phyloP scores from a whole-genome alignment of 2,329 filamentous ascomycete species.

The Escovopsis sp. region DNA sequence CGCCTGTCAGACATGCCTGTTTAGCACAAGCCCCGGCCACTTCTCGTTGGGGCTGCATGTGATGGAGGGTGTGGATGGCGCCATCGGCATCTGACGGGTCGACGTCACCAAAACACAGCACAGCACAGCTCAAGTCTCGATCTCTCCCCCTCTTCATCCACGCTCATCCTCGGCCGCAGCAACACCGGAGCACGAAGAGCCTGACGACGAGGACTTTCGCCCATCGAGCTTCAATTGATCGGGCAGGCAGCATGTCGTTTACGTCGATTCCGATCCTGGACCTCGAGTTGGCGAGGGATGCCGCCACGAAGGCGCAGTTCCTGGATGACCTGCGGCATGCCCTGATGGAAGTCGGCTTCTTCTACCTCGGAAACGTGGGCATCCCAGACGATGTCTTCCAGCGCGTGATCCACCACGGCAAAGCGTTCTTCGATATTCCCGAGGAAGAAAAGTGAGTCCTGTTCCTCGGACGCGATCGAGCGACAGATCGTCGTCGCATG shows the following conservation, averaged over 20 bases:
- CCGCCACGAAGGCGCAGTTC: constrained; percentile 56
- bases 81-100: no score
- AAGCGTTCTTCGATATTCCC: constrained; percentile 63
- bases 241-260: constrained; percentile 43
- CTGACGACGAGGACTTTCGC: no score
- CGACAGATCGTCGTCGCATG: background rate
- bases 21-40: no score
- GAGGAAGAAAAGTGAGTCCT: constrained; percentile 52
- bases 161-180: no score
- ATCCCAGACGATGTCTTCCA: constrained; percentile 51
- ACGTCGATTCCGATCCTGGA: constrained; percentile 65
- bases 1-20: no score
- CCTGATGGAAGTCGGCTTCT: constrained; percentile 73
- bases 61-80: no score
- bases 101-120: no score
- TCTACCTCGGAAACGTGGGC: constrained; percentile 71
- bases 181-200: no score
- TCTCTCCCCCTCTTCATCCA: no score
- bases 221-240: no score
- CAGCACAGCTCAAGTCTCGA: no score
- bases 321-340: constrained; percentile 57
- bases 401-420: constrained; percentile 52
- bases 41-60: no score
- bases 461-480: background rate
- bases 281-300: constrained; percentile 48